Percentiles rank a stretch among this genome's conserved stretches.
Conservation (phyloP, 2,329 filamentous ascomycete species). For the Xylariaceae sp. region DNA sequence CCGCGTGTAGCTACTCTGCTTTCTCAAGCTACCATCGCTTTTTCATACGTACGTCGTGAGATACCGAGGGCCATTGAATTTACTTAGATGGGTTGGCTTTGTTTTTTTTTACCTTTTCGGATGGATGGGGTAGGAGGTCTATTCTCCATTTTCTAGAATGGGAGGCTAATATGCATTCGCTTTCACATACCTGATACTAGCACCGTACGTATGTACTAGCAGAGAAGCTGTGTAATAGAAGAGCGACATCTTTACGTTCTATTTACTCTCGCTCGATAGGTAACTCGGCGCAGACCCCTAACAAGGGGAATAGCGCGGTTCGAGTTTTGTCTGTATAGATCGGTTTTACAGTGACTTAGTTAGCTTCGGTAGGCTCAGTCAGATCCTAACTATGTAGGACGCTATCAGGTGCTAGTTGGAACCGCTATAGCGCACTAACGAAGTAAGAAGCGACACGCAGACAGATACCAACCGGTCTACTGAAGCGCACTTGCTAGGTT, state of each 20-base stretch:
- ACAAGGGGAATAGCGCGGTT: not conserved
- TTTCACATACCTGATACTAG: not conserved
- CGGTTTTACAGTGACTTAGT: not conserved
- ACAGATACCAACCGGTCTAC: too few species aligned
- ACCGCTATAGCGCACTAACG: too few species aligned
- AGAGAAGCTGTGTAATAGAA: not conserved
- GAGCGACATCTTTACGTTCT: not conserved
- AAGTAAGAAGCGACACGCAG: too few species aligned
- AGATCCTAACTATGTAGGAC: too few species aligned
- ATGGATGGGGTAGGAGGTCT: not conserved
- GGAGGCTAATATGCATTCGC: not conserved
- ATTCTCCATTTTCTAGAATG: conserved; percentile 1
- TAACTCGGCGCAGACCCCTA: not conserved
- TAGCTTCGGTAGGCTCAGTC: not conserved
- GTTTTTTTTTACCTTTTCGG: not conserved
- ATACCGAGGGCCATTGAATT: not conserved
- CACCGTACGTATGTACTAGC: not conserved
- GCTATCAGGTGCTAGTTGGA: too few species aligned
- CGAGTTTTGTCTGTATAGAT: not conserved
- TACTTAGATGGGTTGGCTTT: not conserved
- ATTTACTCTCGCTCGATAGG: not conserved
- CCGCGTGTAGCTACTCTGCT: not conserved
- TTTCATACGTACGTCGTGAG: not conserved
- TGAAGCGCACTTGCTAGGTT: not conserved
- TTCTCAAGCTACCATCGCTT: not conserved